Percentiles rank a stretch among this genome's conserved stretches.
Evolutionary conservation across 2,329 filamentous ascomycete species (phyloP).

Genomic region (Orbilia ellipsospora): DNA sequence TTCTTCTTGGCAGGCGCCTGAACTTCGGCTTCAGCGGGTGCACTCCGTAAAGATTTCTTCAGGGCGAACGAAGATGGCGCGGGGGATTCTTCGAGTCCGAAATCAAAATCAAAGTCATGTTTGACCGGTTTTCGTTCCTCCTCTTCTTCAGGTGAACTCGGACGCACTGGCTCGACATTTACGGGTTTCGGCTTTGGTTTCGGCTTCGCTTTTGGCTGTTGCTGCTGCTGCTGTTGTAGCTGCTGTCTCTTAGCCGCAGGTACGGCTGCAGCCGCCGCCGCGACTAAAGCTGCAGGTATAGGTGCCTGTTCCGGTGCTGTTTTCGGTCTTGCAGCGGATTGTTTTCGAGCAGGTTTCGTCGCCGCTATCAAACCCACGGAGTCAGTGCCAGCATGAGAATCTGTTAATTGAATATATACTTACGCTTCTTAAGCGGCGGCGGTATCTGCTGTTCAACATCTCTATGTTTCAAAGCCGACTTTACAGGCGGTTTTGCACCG

Average conservation of each 20-base stretch:
- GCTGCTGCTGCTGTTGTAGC: slow-evolving; percentile 23
- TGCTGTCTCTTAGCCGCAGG: slow-evolving; percentile 29
- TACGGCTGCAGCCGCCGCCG: slow-evolving; percentile 17
- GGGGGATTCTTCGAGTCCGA: slow-evolving; percentile 3
- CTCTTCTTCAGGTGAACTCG: slow-evolving; percentile 33
- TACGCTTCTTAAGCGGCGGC: slow-evolving; percentile 30
- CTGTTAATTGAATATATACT: neutral
- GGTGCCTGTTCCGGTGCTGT: slow-evolving; percentile 6
- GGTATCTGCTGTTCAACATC: slow-evolving; percentile 12
- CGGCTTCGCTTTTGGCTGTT: slow-evolving; percentile 40
- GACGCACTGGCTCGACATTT: slow-evolving; percentile 39
- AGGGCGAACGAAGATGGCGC: neutral
- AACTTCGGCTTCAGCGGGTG: slow-evolving; percentile 16
- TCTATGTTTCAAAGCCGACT: slow-evolving; percentile 6
- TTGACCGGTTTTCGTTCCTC: slow-evolving; percentile 6
- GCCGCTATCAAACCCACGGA: neutral
- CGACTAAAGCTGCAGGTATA: slow-evolving; percentile 11
- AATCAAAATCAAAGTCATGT: slow-evolving; percentile 25
- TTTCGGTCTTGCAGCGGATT: slow-evolving; percentile 23
- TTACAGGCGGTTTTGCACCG: slow-evolving; percentile 10
- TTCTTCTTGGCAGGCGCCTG: slow-evolving; percentile 28
- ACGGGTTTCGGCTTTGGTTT: slow-evolving; percentile 44
- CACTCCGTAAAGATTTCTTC: slow-evolving; percentile 37
- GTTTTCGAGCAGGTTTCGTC: slow-evolving; percentile 23
- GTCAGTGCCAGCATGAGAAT: neutral